Base-by-base conservation (phyloP, 164 flowering plant genomes). In the Vitis cinerea region DNA sequence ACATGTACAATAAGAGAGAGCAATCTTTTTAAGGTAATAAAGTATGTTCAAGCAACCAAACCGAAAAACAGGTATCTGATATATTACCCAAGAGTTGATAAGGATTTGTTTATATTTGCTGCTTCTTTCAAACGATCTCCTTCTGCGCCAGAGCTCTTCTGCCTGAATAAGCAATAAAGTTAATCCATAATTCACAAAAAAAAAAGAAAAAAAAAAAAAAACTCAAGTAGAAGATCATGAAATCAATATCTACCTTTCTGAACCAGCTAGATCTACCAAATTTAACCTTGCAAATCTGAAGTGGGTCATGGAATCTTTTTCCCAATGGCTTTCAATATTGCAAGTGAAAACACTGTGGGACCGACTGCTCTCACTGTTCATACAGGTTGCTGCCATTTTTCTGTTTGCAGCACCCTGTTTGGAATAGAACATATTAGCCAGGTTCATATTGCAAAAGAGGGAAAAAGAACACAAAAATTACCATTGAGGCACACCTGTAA, bases 341-440 rank as follows among this genome's bases (percentile, higher is more conserved):
- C 97, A 94, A 50, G 98, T 92, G 68, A 94, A 94, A 64, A 94
- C 98, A 86, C 97, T 90, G 70, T 94, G 97, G 30, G 98, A 94
- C 44, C 98, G 87, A 71, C 98, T 92, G 78, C 98, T 94, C 83
- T 89, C 97, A 64, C 88, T 75, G 69, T 94, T 94, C 98, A 94
- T 94, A 63, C 84, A 53, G 10, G 97, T 92, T 59, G 97, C 91
- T 15, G 98, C 97, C 44, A 94, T 81, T 82, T 90, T 94, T 76
- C 97, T 87, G 72, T 89, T 90, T 64, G 89, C 89, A 73, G 94
- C 82, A 67, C 98, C 98, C 98, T 94, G 74, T 27, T 59, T 23
- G 30, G 19, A 52, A 50, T 61, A 48, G 31, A 71, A 54, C 31
- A 66, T 51, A 31, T 8, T n/a, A 44, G 17, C 50, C 51, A 50